Evolutionary conservation across 352 stramenopile genomes (phyloP).

Genomic region (Nannochloropsis limnetica): DNA sequence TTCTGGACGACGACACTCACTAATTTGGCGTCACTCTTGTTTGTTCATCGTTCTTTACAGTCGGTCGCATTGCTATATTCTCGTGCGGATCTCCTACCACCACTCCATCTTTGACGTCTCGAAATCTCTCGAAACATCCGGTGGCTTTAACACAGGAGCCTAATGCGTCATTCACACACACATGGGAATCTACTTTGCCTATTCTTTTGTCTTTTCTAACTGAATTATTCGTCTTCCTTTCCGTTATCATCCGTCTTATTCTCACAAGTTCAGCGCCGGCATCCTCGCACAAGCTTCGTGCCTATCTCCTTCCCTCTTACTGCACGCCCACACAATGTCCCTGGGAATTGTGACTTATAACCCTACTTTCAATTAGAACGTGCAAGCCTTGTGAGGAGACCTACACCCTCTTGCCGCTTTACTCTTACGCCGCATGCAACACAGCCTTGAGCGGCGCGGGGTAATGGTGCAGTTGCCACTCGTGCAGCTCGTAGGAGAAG

Average conservation of each 20-base stretch:
- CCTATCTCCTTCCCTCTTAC: neutral
- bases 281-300: neutral
- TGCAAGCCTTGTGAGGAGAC: neutral
- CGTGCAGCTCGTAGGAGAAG: neutral
- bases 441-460: neutral
- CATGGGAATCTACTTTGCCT: neutral
- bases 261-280: neutral
- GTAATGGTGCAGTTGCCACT: constrained; percentile 30
- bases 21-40: neutral
- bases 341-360: neutral
- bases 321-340: neutral
- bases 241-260: neutral
- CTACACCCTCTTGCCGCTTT: neutral
- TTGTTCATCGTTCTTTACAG: neutral
- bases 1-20: neutral
- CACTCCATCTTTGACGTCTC: neutral
- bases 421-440: neutral
- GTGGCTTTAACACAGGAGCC: neutral
- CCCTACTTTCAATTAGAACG: neutral
- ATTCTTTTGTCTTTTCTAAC: neutral
- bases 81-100: neutral
- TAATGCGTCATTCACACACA: too few relatives aligned
- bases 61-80: neutral
- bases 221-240: neutral
- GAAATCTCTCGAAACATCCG: neutral